These are phyloP conservation scores for Moesziomyces sp. DNA, from an alignment of 1,284 basidiomycete species.

Conservation along the genomic window DNA sequence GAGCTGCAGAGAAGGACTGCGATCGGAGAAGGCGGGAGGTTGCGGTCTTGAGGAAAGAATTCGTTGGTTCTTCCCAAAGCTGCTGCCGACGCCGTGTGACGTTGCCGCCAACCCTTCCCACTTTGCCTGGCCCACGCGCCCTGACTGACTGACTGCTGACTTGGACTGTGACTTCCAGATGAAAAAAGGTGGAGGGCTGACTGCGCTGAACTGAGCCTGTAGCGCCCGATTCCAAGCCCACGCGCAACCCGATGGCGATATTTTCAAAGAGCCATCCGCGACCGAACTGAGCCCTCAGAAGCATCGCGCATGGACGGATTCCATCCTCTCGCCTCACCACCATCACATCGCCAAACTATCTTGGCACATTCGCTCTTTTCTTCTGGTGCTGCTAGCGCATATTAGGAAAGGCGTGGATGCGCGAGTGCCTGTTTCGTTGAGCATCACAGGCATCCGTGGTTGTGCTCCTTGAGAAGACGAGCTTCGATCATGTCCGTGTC, in stretches of 20 bases:
- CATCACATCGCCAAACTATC: not conserved
- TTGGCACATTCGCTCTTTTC: not conserved
- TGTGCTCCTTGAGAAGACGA: constrained; percentile 5
- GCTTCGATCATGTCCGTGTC: constrained; percentile 14
- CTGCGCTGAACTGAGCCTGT: not conserved
- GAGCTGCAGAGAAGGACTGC: too few relatives aligned
- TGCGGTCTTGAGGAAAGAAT: not conserved
- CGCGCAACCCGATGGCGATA: not conserved
- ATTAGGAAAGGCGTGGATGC: constrained; percentile 2
- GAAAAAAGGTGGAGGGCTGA: not conserved
- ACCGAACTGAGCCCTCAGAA: not conserved
- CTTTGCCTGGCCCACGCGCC: not conserved
- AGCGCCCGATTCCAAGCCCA: not conserved
- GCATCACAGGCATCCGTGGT: not conserved
- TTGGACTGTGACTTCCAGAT: not conserved
- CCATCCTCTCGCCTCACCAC: not conserved
- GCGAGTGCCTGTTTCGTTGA: constrained; percentile 3
- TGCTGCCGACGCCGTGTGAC: not conserved
- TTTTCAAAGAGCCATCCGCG: not conserved
- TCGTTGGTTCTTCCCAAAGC: not conserved
- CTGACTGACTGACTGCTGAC: too few relatives aligned
- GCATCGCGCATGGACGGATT: not conserved
- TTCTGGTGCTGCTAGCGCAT: constrained; percentile 1
- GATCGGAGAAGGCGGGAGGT: not conserved
- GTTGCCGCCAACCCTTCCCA: not conserved